Conservation (phyloP, 441 rosid genomes). For the Erodium texanum region DNA sequence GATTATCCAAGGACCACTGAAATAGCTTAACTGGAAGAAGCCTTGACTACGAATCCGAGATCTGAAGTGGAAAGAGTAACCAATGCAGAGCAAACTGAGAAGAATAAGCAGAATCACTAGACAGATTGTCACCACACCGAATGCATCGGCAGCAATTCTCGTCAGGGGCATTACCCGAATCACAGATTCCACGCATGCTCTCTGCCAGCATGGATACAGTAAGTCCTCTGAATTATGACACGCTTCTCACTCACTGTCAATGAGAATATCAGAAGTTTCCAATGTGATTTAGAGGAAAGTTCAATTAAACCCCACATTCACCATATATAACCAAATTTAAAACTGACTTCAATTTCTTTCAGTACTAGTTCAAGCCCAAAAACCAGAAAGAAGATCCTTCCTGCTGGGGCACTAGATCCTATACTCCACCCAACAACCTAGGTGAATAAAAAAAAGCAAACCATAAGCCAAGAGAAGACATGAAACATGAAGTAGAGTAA, state of each 20-base stretch:
- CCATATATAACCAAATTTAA: slow-evolving; percentile 9
- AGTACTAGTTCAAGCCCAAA: neutral
- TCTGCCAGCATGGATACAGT: slow-evolving; percentile 96
- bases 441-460: neutral
- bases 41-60: slow-evolving; percentile 47
- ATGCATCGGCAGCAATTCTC: slow-evolving; percentile 84
- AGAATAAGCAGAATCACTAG: slow-evolving; percentile 63
- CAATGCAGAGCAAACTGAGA: slow-evolving; percentile 70
- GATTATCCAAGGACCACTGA: slow-evolving; percentile 85
- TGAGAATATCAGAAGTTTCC: slow-evolving; percentile 16
- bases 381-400: neutral
- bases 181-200: slow-evolving; percentile 98
- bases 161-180: slow-evolving; percentile 99
- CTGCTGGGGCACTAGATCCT: neutral
- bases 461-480: neutral
- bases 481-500: neutral
- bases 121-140: slow-evolving; percentile 93
- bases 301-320: neutral
- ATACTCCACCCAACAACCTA: neutral
- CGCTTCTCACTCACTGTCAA: slow-evolving; percentile 16
- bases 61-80: slow-evolving; percentile 67
- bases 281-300: neutral
- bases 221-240: slow-evolving; percentile 20
- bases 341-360: neutral
- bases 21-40: slow-evolving; percentile 50